A percentile compares a stretch with the other conserved stretches of the same genome.
Evolutionary conservation across 2,329 filamentous ascomycete species (phyloP).

Genomic region (Paracoccidioides brasiliensis): DNA sequence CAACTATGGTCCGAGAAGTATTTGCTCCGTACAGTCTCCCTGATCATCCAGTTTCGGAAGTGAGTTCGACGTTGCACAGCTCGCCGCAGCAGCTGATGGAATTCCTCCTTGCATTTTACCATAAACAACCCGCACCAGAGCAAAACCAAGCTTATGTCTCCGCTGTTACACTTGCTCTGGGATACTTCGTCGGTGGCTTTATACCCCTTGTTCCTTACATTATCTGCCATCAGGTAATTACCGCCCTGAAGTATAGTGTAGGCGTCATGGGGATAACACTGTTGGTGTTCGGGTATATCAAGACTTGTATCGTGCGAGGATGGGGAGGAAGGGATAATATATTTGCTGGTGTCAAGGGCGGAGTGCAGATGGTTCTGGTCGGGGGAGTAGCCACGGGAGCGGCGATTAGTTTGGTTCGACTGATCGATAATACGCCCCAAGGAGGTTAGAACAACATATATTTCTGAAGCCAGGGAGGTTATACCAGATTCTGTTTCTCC

Average conservation of each 20-base stretch:
- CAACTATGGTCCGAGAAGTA: constrained; percentile 27
- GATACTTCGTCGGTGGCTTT: constrained; percentile 58
- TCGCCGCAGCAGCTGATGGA: constrained; percentile 30
- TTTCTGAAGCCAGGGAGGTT: neutral
- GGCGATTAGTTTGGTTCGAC: constrained; percentile 49
- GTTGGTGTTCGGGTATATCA: constrained; percentile 31
- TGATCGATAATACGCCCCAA: constrained; percentile 31
- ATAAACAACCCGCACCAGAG: constrained; percentile 33
- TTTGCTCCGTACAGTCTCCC: constrained; percentile 32
- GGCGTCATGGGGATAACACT: constrained; percentile 31
- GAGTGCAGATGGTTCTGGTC: constrained; percentile 51
- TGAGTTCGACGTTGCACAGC: constrained; percentile 24
- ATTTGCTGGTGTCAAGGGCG: constrained; percentile 44
- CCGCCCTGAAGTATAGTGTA: constrained; percentile 38
- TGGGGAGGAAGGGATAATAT: constrained; percentile 35
- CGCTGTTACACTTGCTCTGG: constrained; percentile 52
- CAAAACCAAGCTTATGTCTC: constrained; percentile 38
- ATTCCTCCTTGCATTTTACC: constrained; percentile 38
- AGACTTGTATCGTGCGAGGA: constrained; percentile 35
- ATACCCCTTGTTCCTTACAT: constrained; percentile 62
- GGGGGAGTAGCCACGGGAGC: constrained; percentile 53
- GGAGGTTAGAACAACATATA: neutral
- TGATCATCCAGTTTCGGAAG: constrained; percentile 21
- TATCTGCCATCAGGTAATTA: constrained; percentile 34
- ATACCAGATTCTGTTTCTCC: neutral